Evolutionary conservation across 2,329 filamentous ascomycete genomes (phyloP).

Genomic region (Xylaria arbuscula): DNA sequence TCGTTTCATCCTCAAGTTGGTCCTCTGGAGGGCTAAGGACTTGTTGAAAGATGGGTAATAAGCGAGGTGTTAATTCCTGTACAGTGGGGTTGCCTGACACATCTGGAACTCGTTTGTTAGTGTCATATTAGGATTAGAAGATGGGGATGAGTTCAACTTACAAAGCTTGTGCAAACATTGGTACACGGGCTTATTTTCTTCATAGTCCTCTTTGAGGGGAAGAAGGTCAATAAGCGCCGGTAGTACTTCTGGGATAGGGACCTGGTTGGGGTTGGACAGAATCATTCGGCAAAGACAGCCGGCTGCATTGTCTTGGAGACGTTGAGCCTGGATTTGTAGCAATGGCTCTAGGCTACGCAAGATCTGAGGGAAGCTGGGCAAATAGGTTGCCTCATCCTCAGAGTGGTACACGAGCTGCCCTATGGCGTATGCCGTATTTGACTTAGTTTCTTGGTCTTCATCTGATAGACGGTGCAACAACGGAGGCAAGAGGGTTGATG

Average conservation of each 20-base stretch:
- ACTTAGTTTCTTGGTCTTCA: constrained; percentile 91
- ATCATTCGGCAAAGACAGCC: constrained; percentile 95
- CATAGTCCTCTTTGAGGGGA: constrained; percentile 91
- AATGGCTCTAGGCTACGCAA: constrained; percentile 88
- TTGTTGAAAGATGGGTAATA: constrained; percentile 77
- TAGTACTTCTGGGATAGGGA: constrained; percentile 84
- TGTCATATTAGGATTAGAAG: constrained; percentile 1
- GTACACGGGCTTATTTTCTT: constrained; percentile 96
- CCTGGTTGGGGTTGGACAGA: constrained; percentile 82
- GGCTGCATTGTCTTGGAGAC: constrained; percentile 91
- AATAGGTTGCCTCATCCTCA: constrained; percentile 76
- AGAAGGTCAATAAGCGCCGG: constrained; percentile 82
- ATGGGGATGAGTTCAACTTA: constrained; percentile 57
- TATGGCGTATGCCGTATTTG: constrained; percentile 91
- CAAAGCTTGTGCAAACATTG: constrained; percentile 89
- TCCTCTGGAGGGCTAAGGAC: constrained; percentile 78
- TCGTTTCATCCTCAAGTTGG: constrained; percentile 79
- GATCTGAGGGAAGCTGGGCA: constrained; percentile 80
- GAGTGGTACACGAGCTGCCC: constrained; percentile 88
- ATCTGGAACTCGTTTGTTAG: constrained; percentile 57
- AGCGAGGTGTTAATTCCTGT: constrained; percentile 74
- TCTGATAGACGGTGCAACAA: constrained; percentile 88
- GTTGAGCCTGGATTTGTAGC: constrained; percentile 79
- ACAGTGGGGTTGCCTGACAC: constrained; percentile 75
- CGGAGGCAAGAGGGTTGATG: constrained; percentile 78